Evolutionary conservation across 2,329 filamentous ascomycete species (phyloP), one percentile per base, ranked within the genome.

Genomic region (Aureobasidium sp.): DNA sequence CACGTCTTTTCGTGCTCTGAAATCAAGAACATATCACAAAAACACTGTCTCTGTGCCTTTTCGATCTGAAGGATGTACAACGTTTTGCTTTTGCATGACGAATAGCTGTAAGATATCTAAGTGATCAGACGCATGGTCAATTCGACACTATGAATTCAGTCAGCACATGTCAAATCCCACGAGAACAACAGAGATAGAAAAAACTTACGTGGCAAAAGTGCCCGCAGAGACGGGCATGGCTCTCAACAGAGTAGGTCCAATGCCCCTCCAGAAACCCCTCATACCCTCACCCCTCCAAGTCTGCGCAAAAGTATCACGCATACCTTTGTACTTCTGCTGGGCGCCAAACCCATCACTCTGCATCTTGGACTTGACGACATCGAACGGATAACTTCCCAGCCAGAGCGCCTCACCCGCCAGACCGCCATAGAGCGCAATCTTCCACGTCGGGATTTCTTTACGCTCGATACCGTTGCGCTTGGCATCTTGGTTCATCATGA

Each of bases 321-420:
- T 96, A 53, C 76, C 84, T 68, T 74, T 80, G 72, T 86, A 98
- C 66, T 78, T 79, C 74, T 84, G 83, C 58, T 79, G 73, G 44
- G 68, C 70, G 2, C 88, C 89, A 66, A 96, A 93, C 0, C 88
- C 90, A 72, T 98, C 93, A 55, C 86, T 95, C 79, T 98, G 93
- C 91, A 97, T 96, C 81, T 95, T 97, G 73, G 89, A 95, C 86
- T 98, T 98, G 72, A 98, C 73, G 24, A 98, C 91, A 71, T 98
- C 93, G 60, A 98, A 86, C 19, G 93, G 93, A 72, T 98, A 98
- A 66, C 89, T 95, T 30, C 79, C 79, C 53, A 98, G 75, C 93
- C 93, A 98, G 54, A 98, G 79, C 49, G 84, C 88, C 77, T 98
- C 93, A 61, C 93, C 93, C 0, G 93, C 93, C 35, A 98, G 71